phyloP scores from a whole-genome alignment of 208 protist genomes.

The Trypanosomatidae sp. region DNA sequence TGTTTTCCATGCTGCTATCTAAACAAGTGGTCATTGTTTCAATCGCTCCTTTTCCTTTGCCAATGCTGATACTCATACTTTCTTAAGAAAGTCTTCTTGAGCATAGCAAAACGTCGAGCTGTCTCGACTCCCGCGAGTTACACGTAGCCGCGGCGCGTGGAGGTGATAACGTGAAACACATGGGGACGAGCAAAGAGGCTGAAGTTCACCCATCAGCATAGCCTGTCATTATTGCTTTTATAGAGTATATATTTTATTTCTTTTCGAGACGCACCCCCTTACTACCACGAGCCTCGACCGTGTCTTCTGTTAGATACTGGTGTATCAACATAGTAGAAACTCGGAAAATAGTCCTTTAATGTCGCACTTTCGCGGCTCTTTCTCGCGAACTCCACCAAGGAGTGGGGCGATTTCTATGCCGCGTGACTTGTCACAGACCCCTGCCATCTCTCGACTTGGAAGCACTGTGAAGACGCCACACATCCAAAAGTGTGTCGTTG shows the following conservation, averaged over 20 bases:
- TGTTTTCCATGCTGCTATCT: neutral
- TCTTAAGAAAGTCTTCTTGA: neutral
- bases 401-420: conserved; percentile 53
- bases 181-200: neutral
- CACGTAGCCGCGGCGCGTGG: conserved; percentile 1
- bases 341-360: neutral
- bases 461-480: conserved; percentile 65
- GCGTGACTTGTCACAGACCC: conserved; percentile 72
- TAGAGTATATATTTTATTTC: conserved; percentile 5
- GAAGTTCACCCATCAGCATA: neutral
- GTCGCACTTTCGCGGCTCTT: conserved; percentile 12
- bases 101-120: neutral
- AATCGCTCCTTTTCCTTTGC: neutral
- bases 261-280: neutral
- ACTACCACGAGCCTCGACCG: neutral
- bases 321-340: conserved; percentile 1
- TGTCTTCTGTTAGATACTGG: neutral
- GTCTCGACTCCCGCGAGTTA: neutral
- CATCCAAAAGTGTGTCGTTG: conserved; percentile 70
- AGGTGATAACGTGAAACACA: neutral
- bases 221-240: neutral
- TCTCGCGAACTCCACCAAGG: conserved; percentile 19
- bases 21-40: neutral
- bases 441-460: conserved; percentile 59
- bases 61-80: neutral